phyloP scores from a whole-genome alignment of 768 basidiomycete species.

The Boletellus ananas region DNA sequence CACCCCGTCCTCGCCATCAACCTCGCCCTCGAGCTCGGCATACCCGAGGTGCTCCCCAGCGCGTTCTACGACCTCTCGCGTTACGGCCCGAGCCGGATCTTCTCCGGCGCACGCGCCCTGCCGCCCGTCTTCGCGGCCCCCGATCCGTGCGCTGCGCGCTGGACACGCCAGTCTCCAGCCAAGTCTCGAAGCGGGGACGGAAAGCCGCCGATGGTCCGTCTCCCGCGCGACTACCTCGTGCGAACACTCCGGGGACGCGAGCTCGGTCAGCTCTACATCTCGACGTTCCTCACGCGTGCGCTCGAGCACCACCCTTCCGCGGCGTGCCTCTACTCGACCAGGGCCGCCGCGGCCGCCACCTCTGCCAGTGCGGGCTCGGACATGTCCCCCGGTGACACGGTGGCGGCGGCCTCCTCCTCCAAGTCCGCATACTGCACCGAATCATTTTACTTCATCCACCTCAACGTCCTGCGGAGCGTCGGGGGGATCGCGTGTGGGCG shows the following conservation, averaged over 20 bases:
- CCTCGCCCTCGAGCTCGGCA: slow-evolving; percentile 60
- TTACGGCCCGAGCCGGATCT: slow-evolving; percentile 68
- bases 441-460: slow-evolving; percentile 72
- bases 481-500: slow-evolving; percentile 69
- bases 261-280: slow-evolving; percentile 55
- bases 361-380: too few relatives aligned
- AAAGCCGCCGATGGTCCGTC: slow-evolving; percentile 17
- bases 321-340: slow-evolving; percentile 43
- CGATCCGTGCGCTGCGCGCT: slow-evolving; percentile 13
- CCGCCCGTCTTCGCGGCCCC: slow-evolving; percentile 29
- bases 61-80: slow-evolving; percentile 74
- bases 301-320: slow-evolving; percentile 50
- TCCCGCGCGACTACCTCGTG: slow-evolving; percentile 38
- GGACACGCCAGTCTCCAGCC: background rate
- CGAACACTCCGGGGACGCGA: slow-evolving; percentile 63
- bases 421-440: slow-evolving; percentile 48
- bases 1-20: slow-evolving; percentile 71
- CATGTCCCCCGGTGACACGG: too few relatives aligned
- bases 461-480: slow-evolving; percentile 66
- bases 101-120: slow-evolving; percentile 44
- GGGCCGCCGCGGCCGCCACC: slow-evolving; percentile 3
- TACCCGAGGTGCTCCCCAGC: slow-evolving; percentile 57
- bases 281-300: slow-evolving; percentile 54
- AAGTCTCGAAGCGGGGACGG: background rate
- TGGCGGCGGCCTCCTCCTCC: background rate